phyloP scores from a whole-genome alignment of 2,329 filamentous ascomycete species.

The Dactylonectria estremocensis region DNA sequence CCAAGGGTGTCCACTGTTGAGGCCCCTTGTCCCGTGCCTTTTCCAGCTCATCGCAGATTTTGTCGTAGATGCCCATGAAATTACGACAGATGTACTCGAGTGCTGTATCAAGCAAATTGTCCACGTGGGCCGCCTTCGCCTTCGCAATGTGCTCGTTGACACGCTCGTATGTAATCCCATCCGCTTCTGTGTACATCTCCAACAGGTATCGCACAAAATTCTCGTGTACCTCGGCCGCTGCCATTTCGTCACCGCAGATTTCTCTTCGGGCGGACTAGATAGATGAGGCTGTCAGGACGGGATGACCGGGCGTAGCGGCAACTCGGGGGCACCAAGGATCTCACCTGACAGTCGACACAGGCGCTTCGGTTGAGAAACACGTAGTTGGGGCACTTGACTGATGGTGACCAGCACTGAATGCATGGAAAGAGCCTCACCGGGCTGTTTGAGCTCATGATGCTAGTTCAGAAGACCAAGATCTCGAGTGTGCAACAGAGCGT shows the following conservation, averaged over 20 bases:
- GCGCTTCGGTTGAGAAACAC: conserved; percentile 45
- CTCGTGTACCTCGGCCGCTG: conserved; percentile 43
- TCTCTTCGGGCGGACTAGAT: conserved; percentile 32
- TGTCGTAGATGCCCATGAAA: conserved; percentile 37
- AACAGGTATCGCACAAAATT: conserved; percentile 45
- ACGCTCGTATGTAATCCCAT: conserved; percentile 43
- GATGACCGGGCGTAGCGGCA: neutral
- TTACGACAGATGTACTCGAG: conserved; percentile 45
- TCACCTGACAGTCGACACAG: conserved; percentile 45
- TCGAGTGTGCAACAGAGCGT: conserved; percentile 19
- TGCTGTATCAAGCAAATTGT: conserved; percentile 39
- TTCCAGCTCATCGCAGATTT: conserved; percentile 41
- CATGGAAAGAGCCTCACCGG: conserved; percentile 41
- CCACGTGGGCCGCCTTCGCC: conserved; percentile 39
- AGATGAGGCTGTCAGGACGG: conserved; percentile 26
- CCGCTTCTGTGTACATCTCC: conserved; percentile 42
- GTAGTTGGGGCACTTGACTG: conserved; percentile 45
- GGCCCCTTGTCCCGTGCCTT: conserved; percentile 38
- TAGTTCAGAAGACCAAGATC: conserved; percentile 20
- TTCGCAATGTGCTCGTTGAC: conserved; percentile 40
- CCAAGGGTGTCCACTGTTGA: conserved; percentile 37
- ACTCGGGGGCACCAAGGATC: conserved; percentile 4
- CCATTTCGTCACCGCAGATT: conserved; percentile 30
- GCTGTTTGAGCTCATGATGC: conserved; percentile 38
- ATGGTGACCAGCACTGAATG: conserved; percentile 42